Evolutionary conservation across 2,329 filamentous ascomycete genomes (phyloP).

Genomic region (Rachicladosporium sp.): DNA sequence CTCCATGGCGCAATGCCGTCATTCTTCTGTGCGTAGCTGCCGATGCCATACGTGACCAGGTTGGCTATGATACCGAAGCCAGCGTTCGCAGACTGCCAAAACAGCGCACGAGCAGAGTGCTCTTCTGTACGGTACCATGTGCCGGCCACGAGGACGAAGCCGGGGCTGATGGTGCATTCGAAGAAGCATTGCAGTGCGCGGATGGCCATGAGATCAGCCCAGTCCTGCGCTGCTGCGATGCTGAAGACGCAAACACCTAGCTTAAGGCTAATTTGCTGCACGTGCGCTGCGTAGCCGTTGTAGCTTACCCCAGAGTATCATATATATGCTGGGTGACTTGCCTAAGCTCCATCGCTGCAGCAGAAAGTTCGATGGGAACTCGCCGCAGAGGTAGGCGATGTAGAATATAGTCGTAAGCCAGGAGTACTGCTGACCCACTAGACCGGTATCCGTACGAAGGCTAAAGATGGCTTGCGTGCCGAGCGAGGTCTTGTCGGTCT

Average conservation of each 20-base stretch:
- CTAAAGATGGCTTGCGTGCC: slow-evolving; percentile 36
- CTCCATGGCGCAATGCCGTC: slow-evolving; percentile 17
- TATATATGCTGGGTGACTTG: slow-evolving; percentile 24
- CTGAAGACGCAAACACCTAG: slow-evolving; percentile 16
- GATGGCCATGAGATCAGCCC: slow-evolving; percentile 24
- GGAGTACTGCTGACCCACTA: slow-evolving; percentile 27
- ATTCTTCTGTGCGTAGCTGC: slow-evolving; percentile 13
- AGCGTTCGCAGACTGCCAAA: slow-evolving; percentile 27
- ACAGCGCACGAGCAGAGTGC: slow-evolving; percentile 23
- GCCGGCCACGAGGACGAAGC: slow-evolving; percentile 24
- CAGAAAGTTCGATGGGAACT: slow-evolving; percentile 25
- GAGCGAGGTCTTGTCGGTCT: slow-evolving; percentile 33
- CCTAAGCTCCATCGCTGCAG: slow-evolving; percentile 25
- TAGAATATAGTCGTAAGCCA: slow-evolving; percentile 34
- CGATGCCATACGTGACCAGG: slow-evolving; percentile 18
- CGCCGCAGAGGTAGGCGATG: slow-evolving; percentile 27
- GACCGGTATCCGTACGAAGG: slow-evolving; percentile 33
- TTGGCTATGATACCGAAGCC: slow-evolving; percentile 21
- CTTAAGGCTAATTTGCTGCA: no score
- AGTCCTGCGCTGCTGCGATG: slow-evolving; percentile 21
- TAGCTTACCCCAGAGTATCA: slow-evolving; percentile 20
- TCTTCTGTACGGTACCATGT: slow-evolving; percentile 26
- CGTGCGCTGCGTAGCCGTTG: background rate
- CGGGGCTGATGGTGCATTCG: slow-evolving; percentile 26
- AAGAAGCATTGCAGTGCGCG: slow-evolving; percentile 27